A percentile compares a stretch with the other conserved stretches of the same genome.
phyloP scores from a whole-genome alignment of 305 asterid species.

The Fraxinus xanthoxyloides region DNA sequence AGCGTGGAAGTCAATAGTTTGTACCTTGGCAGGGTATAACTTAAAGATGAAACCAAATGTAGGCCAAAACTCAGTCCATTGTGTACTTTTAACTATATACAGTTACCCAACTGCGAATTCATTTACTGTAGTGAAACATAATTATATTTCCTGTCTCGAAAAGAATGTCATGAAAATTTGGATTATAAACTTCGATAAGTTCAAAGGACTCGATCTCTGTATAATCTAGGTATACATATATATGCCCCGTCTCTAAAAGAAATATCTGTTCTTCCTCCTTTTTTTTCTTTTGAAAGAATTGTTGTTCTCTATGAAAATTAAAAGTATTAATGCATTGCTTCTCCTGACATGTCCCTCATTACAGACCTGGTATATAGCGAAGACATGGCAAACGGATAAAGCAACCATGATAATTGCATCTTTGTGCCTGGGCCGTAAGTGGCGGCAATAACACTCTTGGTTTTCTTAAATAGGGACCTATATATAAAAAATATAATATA shows the following conservation, averaged over 20 bases:
- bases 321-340: background rate
- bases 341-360: background rate
- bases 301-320: background rate
- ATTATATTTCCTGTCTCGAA: background rate
- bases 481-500: no score
- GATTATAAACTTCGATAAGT: background rate
- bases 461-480: background rate
- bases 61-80: background rate
- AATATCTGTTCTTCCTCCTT: background rate
- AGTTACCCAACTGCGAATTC: background rate
- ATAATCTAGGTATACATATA: background rate
- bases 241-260: background rate
- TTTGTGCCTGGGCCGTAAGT: background rate
- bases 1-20: background rate
- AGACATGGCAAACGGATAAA: background rate
- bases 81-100: background rate
- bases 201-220: background rate
- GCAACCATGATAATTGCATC: background rate
- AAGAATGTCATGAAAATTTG: background rate
- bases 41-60: background rate
- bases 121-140: background rate
- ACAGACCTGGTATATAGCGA: background rate
- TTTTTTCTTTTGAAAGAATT: background rate
- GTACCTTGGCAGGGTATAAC: background rate
- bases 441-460: background rate